A percentile compares a stretch with the other conserved stretches of the same genome.
phyloP scores from a whole-genome alignment of 2,329 filamentous ascomycete genomes.

The Emericellopsis atlantica region DNA sequence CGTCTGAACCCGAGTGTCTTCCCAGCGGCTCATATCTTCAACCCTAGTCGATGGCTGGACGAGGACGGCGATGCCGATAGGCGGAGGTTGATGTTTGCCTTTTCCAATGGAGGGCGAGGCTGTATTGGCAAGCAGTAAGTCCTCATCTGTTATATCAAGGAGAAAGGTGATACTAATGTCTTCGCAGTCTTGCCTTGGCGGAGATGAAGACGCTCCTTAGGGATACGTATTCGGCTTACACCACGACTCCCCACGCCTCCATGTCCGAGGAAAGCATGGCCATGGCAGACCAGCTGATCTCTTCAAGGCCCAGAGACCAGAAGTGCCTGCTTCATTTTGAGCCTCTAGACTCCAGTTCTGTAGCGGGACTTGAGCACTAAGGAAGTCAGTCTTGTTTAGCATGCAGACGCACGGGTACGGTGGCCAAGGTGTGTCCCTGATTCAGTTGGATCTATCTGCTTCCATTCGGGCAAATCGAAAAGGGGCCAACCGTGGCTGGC shows the following conservation, averaged over 20 bases:
- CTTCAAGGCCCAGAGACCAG: slow-evolving; percentile 47
- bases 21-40: slow-evolving; percentile 62
- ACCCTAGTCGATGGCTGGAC: slow-evolving; percentile 74
- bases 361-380: no score
- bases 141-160: slow-evolving; percentile 1
- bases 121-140: slow-evolving; percentile 58
- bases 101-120: slow-evolving; percentile 51
- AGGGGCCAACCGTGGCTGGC: no score
- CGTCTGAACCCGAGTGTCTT: slow-evolving; percentile 55
- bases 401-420: no score
- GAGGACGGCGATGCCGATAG: slow-evolving; percentile 61
- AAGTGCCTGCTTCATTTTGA: slow-evolving; percentile 42
- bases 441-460: no score
- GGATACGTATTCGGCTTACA: slow-evolving; percentile 48
- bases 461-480: no score
- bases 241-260: slow-evolving; percentile 37
- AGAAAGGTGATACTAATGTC: not conserved
- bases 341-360: slow-evolving; percentile 7
- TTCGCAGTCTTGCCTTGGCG: slow-evolving; percentile 38
- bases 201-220: slow-evolving; percentile 56
- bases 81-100: slow-evolving; percentile 50
- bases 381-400: no score
- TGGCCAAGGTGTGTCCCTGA: no score
- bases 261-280: slow-evolving; percentile 47
- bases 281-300: slow-evolving; percentile 57